These are phyloP conservation scores for Bryoerythrophyllum caledonicum DNA, from an alignment of 225 moss, liverwort and hornwort genomes.

Conservation along the genomic window DNA sequence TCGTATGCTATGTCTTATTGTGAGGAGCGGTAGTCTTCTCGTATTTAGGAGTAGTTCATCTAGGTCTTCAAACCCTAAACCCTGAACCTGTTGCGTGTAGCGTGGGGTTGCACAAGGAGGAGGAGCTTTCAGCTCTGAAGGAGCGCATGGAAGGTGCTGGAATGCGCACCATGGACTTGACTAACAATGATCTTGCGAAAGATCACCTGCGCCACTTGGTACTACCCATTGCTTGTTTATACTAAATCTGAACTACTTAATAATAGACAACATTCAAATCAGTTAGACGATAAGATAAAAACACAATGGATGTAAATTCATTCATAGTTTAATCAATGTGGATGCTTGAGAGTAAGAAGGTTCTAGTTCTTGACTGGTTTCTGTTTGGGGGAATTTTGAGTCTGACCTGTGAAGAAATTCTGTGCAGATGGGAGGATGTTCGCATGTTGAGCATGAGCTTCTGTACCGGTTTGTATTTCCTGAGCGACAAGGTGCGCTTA, in stretches of 20 bases:
- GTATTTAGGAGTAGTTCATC: too few relatives aligned
- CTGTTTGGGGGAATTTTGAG: too few relatives aligned
- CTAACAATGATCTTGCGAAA: conserved; percentile 91
- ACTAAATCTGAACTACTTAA: too few relatives aligned
- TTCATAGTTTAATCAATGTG: too few relatives aligned
- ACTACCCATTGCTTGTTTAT: not conserved
- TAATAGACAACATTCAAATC: too few relatives aligned
- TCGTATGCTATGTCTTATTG: not conserved
- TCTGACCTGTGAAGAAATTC: not conserved
- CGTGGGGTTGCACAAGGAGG: conserved; percentile 68
- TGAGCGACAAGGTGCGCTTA: conserved; percentile 78
- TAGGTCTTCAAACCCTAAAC: too few relatives aligned
- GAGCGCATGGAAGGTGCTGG: conserved; percentile 51
- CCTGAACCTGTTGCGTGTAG: conserved; percentile 40
- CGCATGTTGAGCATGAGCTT: conserved; percentile 73
- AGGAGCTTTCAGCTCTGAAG: conserved; percentile 64
- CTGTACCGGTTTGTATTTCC: conserved; percentile 88
- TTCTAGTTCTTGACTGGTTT: too few relatives aligned
- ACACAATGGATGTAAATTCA: too few relatives aligned
- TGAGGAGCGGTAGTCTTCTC: not conserved
- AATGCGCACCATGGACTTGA: conserved; percentile 77
- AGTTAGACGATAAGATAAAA: too few relatives aligned
- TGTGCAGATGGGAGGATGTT: conserved; percentile 81
- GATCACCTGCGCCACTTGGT: conserved; percentile 88
- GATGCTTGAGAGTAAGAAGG: too few relatives aligned